These are phyloP conservation scores for Rhizophagus clarus DNA, from an alignment of 192 early-diverging fungal genomes.

Conservation along the genomic window DNA sequence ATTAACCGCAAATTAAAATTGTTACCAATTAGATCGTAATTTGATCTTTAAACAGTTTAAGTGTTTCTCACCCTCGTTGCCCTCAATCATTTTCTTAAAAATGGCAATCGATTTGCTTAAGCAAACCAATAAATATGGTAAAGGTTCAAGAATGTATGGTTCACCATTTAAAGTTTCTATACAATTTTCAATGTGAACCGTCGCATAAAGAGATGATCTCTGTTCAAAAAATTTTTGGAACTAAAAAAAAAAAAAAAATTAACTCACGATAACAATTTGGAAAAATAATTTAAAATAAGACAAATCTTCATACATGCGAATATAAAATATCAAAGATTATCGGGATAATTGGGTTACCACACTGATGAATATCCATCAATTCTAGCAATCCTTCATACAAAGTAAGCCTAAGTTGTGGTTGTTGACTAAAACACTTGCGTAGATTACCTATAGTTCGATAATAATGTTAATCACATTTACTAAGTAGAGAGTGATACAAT, in stretches of 20 bases:
- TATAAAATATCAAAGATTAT: conserved; percentile 57
- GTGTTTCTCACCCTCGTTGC: background rate
- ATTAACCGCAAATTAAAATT: background rate
- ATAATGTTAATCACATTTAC: background rate
- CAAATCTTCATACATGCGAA: conserved; percentile 42
- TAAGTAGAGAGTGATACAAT: background rate
- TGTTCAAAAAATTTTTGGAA: conserved; percentile 20
- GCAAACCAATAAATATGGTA: conserved; percentile 46
- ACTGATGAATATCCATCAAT: conserved; percentile 42
- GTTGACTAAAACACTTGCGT: conserved; percentile 70
- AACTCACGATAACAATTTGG: background rate
- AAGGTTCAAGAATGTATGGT: conserved; percentile 49
- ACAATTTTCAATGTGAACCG: conserved; percentile 41
- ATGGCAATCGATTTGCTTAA: conserved; percentile 30
- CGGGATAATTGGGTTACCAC: conserved; percentile 42
- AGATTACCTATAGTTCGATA: conserved; percentile 55
- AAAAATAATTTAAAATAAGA: background rate
- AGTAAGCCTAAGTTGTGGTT: conserved; percentile 57
- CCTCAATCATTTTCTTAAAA: conserved; percentile 20
- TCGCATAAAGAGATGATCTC: conserved; percentile 33
- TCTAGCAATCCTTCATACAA: conserved; percentile 59
- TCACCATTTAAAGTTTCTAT: conserved; percentile 39
- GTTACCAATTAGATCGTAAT: background rate
- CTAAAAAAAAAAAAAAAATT: conserved; percentile 9
- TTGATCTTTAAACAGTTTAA: background rate